Base-by-base conservation (phyloP, 495 filamentous ascomycete species). In the Hypoxylon fuscum region DNA sequence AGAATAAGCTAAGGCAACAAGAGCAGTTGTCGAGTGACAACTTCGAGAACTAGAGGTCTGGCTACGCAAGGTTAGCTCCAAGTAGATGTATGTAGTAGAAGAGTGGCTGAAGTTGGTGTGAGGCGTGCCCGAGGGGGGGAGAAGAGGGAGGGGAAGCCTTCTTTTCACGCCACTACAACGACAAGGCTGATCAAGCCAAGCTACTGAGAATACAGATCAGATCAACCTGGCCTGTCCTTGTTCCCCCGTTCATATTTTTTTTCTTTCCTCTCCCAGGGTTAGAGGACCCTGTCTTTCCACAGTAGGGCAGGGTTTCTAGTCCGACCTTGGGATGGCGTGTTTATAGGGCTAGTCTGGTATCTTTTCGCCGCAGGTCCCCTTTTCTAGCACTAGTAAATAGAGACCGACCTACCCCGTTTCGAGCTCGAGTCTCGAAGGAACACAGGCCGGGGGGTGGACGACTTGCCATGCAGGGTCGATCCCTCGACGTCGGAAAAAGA, bases 151-250 rank as follows among this genome's bases (percentile, higher is more conserved):
- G 68, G 66, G 61, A 69, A 69, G 57, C 60, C 55, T 57, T 62
- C 61, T 59, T 64, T 68, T 51, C 60, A 59, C 68, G 38, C 64
- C 69, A 69, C 67, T 68, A 57, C 60, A 63, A 59, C 41, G 59
- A 69, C 69, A 61, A 72, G 69, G 69, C 69, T 72, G 66, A 66
- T 70, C 58, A 67, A 65, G 56, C n/a, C 57, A 40, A 40, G 37
- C 37, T 62, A 31, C 62, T 58, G 49, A 66, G 40, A 43, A 15
- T 55, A 56, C 52, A 55, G 59, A 64, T 56, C 58, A 65, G 59
- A 55, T 58, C 63, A 68, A 62, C 59, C 38, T 43, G 66, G 62
- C 60, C 50, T 61, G 59, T 70, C 67, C 64, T 48, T 66, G 69
- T 29, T n/a, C 40, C 59, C 35, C 48, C 46, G 49, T 68, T 68